Evolutionary conservation across 805 yeast genomes (phyloP).

Genomic region (Ogataea paradorogensis): DNA sequence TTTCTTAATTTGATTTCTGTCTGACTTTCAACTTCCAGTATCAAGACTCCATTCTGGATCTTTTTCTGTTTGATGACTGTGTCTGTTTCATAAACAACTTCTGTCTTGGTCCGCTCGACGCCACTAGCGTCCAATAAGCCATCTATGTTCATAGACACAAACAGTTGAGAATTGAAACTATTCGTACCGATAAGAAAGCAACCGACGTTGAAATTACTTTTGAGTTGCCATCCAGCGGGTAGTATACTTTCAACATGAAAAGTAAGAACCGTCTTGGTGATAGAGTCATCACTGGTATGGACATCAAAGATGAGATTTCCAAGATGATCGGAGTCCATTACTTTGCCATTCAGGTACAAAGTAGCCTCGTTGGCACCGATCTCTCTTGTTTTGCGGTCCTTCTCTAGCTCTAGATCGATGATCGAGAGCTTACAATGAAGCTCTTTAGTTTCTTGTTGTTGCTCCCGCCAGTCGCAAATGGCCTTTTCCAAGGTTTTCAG

Average conservation of each 20-base stretch:
- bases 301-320: constrained; percentile 10
- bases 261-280: constrained; percentile 6
- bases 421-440: constrained; percentile 5
- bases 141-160: constrained; percentile 13
- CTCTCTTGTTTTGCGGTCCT: constrained; percentile 2
- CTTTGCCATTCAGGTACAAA: constrained; percentile 2
- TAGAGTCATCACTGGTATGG: constrained; percentile 1
- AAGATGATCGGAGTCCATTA: constrained; percentile 4
- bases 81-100: constrained; percentile 15
- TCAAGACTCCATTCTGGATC: background rate
- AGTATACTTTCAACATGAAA: constrained; percentile 9
- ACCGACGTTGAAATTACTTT: constrained; percentile 8
- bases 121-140: constrained; percentile 14
- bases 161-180: constrained; percentile 9
- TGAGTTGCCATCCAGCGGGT: constrained; percentile 13
- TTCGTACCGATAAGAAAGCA: constrained; percentile 12
- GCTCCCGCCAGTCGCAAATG: constrained; percentile 11
- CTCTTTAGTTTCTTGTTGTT: constrained; percentile 4
- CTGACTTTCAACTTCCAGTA: constrained; percentile 7
- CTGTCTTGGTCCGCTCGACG: constrained; percentile 6
- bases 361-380: constrained; percentile 5
- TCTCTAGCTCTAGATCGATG: constrained; percentile 9
- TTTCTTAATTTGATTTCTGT: constrained; percentile 9
- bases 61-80: constrained; percentile 6
- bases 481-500: constrained; percentile 13